Conservation (phyloP, 2,329 filamentous ascomycete genomes). For the Didymella glomerata region DNA sequence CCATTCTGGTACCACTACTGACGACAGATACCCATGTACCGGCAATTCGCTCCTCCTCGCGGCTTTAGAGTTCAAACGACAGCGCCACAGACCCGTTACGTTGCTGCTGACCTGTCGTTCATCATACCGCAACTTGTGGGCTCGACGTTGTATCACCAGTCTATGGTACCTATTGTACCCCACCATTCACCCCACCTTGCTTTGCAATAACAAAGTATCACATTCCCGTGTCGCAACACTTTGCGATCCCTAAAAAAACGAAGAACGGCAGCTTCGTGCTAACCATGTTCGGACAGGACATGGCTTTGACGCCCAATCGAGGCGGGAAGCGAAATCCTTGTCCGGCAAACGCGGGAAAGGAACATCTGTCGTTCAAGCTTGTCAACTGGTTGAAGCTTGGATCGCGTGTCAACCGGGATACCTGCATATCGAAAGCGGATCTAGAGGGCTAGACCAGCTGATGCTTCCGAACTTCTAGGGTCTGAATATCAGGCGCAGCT, state of each 20-base stretch:
- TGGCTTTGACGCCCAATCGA: conserved; percentile 18
- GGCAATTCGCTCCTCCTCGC: conserved; percentile 20
- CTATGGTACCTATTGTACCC: conserved; percentile 26
- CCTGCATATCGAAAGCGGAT: conserved; percentile 33
- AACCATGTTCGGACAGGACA: conserved; percentile 5
- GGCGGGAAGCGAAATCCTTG: conserved; percentile 22
- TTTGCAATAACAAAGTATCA: conserved; percentile 17
- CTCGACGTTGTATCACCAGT: conserved; percentile 17
- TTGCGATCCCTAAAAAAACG: background rate
- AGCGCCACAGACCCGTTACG: conserved; percentile 27
- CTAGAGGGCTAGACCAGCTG: conserved; percentile 36
- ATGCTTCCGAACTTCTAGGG: conserved; percentile 36
- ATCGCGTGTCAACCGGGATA: conserved; percentile 44
- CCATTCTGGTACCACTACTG: conserved; percentile 28
- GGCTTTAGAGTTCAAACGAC: conserved; percentile 28
- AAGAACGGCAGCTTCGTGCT: conserved; percentile 7
- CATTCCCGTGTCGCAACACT: conserved; percentile 12
- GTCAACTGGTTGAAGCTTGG: conserved; percentile 34
- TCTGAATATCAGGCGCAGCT: conserved; percentile 41
- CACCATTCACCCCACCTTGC: conserved; percentile 34
- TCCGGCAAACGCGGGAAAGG: conserved; percentile 41
- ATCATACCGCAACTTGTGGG: conserved; percentile 23
- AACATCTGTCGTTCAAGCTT: conserved; percentile 30
- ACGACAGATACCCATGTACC: conserved; percentile 20
- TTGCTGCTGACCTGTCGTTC: conserved; percentile 13